Base-by-base conservation (phyloP, 371 early-diverging fungal species). In the Homolaphlyctis polyrhiza region DNA sequence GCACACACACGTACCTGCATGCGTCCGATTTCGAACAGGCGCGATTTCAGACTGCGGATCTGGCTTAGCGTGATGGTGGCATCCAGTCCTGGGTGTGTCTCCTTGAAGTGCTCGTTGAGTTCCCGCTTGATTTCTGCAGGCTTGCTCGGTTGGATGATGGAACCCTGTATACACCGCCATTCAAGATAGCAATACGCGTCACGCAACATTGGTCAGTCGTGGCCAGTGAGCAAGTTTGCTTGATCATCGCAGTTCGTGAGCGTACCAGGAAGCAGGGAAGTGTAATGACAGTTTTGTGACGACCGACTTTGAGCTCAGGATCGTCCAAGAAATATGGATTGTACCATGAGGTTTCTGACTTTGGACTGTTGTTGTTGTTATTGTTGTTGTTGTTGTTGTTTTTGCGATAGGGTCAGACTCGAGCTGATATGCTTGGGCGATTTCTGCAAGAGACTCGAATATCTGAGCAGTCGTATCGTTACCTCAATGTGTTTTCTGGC, bases 41-140 rank as follows among this genome's bases (percentile, higher is more conserved):
- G 79, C 0, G 69, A 55, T 60, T 94, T 94, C 62, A 91, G 72
- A 27, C 79, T 82, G 27, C 93, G 79, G 29, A 94, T 91, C 67
- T 91, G 88, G 61, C 85, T 86, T 35, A 94, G 73, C 0, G 90
- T 92, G 33, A 94, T 76, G 21, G 85, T 78, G 25, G 81, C 70
- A 36, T 89, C 86, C 33, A 93, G 81, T 30, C 84, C 80, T 0
- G 91, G 93, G 66, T 92, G 91, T 16, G 80, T 73, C 45, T 83
- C 76, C 14, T 86, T 80, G 66, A 94, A 94, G 58, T 87, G 86
- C 69, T 89, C 92, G 66, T 94, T 91, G 34, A 90, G 68, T 66
- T 89, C 89, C 50, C 78, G 76, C 33, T 83, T 82, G 62, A 86
- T 70, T 16, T 87, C 84, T 2, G 74, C 71, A 0, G 86, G 77